phyloP scores from a whole-genome alignment of 1,139 yeast genomes.

The Lodderomyces oxycetoniae region DNA sequence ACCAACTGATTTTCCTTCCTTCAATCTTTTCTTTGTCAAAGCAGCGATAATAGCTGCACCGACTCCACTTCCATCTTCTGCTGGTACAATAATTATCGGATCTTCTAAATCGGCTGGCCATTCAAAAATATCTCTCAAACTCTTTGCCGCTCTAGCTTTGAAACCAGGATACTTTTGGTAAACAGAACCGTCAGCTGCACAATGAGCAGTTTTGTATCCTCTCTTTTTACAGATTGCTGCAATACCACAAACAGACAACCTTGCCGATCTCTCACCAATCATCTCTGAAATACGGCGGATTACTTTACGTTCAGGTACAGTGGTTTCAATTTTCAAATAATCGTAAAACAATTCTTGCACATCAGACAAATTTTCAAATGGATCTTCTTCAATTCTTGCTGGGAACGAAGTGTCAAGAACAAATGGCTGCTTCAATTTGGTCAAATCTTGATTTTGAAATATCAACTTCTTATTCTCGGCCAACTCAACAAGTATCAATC shows the following conservation, averaged over 20 bases:
- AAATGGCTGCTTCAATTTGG: conserved; percentile 55
- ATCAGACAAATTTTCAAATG: conserved; percentile 77
- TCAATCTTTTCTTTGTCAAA: conserved; percentile 73
- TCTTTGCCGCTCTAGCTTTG: conserved; percentile 84
- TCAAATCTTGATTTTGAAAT: conserved; percentile 64
- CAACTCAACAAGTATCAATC: conserved; percentile 75
- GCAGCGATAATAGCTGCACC: conserved; percentile 99
- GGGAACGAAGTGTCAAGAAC: conserved; percentile 87
- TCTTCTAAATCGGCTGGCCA: conserved; percentile 60
- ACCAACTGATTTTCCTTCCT: conserved; percentile 73
- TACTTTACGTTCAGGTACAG: conserved; percentile 74
- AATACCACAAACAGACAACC: conserved; percentile 91
- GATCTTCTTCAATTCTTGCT: conserved; percentile 83
- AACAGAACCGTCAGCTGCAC: conserved; percentile 97
- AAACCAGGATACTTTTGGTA: conserved; percentile 90
- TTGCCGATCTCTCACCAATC: conserved; percentile 88
- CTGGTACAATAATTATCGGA: conserved; percentile 79
- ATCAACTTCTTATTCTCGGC: conserved; percentile 55
- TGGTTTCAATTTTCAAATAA: conserved; percentile 58
- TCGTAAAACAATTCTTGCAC: conserved; percentile 62
- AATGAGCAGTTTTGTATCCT: conserved; percentile 70
- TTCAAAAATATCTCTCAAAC: conserved; percentile 82
- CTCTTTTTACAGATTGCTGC: conserved; percentile 93
- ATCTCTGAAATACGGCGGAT: conserved; percentile 81
- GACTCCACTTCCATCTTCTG: conserved; percentile 98